A percentile compares a stretch with the other conserved stretches of the same genome.
phyloP scores from a whole-genome alignment of 345 rosid genomes.

The Brassica nigra region DNA sequence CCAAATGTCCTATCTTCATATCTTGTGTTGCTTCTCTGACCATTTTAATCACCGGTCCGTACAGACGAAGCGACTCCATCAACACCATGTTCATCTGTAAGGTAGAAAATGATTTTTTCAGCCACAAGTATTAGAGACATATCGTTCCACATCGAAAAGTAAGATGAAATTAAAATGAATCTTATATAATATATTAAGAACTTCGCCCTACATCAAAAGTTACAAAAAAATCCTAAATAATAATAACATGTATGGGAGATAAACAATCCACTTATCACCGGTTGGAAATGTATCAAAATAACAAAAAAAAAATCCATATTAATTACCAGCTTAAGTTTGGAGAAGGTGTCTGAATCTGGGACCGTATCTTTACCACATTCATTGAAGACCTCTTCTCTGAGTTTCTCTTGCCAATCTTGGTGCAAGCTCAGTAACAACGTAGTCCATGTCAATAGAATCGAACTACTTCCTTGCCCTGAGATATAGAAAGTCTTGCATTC shows the following conservation, averaged over 20 bases:
- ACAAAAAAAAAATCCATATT: background rate
- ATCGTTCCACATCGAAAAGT: too few species aligned
- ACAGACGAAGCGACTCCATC: slow-evolving; percentile 9
- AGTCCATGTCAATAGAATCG: slow-evolving; percentile 7
- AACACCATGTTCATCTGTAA: slow-evolving; percentile 12
- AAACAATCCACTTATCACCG: too few species aligned
- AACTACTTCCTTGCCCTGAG: background rate
- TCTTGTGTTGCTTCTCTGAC: slow-evolving; percentile 7
- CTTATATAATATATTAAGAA: background rate
- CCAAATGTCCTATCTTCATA: slow-evolving; percentile 12
- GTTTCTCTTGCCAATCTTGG: slow-evolving; percentile 13
- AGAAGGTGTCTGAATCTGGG: background rate
- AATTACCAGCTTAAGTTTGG: slow-evolving; percentile 10
- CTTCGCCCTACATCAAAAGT: too few species aligned
- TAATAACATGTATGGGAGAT: too few species aligned
- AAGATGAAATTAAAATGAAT: background rate
- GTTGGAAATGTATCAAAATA: too few species aligned
- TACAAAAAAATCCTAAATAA: too few species aligned
- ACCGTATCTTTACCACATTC: background rate
- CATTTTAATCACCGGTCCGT: slow-evolving; percentile 13
- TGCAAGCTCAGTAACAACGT: background rate
- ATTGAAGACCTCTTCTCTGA: slow-evolving; percentile 8
- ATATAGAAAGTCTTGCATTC: slow-evolving; percentile 8
- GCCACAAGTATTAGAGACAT: background rate
- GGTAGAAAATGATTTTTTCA: background rate